A percentile compares a stretch with the other conserved stretches of the same genome.
Evolutionary conservation across 108 stramenopile species (phyloP).

Genomic region (Skeletonema potamos): DNA sequence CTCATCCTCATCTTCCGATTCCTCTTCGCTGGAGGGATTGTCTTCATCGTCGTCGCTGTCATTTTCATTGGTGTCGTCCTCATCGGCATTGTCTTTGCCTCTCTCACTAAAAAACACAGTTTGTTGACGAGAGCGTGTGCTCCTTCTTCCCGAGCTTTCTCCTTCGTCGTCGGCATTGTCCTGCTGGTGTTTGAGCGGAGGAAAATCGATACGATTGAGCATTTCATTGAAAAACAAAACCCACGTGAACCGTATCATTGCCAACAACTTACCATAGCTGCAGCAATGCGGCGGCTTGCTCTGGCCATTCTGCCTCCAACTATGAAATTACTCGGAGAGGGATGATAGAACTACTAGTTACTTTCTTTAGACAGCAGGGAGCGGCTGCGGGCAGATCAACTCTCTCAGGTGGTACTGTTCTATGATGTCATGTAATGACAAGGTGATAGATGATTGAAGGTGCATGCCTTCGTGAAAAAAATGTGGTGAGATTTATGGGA

Average conservation of each 20-base stretch:
- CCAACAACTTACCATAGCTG: not conserved
- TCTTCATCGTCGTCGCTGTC: conserved; percentile 7
- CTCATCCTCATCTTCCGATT: conserved; percentile 3
- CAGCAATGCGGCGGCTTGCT: conserved; percentile 1
- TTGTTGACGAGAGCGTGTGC: conserved; percentile 13
- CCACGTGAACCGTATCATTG: not conserved
- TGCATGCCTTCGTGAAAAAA: too few relatives aligned
- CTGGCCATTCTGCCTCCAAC: not conserved
- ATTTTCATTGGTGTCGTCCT: not conserved
- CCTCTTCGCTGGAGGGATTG: conserved; percentile 4
- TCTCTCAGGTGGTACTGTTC: not conserved
- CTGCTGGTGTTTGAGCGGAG: not conserved
- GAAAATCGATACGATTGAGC: not conserved
- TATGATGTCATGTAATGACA: too few relatives aligned
- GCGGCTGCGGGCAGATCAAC: not conserved
- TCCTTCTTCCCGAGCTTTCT: conserved; percentile 2
- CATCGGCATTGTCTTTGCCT: conserved; percentile 18
- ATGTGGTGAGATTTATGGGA: too few relatives aligned
- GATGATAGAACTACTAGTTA: not conserved
- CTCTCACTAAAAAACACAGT: conserved; percentile 7
- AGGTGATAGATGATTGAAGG: too few relatives aligned
- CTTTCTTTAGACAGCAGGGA: not conserved
- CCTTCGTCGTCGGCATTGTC: conserved; percentile 12
- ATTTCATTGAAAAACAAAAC: not conserved
- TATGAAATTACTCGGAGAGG: not conserved